A percentile compares a stretch with the other conserved stretches of the same genome.
Evolutionary conservation across 208 protist genomes (phyloP).

Genomic region (Strigomonas culicis): DNA sequence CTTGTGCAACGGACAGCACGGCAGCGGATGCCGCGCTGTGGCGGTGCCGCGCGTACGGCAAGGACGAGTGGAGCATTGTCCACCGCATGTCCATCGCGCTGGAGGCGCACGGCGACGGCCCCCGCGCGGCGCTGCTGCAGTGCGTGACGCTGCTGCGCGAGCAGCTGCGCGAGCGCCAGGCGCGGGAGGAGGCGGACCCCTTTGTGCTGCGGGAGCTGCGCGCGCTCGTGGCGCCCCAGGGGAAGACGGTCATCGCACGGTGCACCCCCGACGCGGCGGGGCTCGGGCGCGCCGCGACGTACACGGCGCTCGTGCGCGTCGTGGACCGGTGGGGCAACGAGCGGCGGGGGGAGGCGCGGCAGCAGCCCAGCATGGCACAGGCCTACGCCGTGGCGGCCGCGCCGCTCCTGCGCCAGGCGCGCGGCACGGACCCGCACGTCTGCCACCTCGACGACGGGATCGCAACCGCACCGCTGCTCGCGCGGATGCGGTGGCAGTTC

Average conservation of each 20-base stretch:
- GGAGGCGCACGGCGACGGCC: constrained; percentile 40
- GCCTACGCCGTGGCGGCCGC: not conserved
- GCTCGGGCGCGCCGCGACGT: not conserved
- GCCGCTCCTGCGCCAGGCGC: too few relatives aligned
- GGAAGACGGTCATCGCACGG: constrained; percentile 21
- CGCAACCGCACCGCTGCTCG: constrained; percentile 47
- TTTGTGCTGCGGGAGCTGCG: constrained; percentile 51
- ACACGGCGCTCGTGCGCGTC: too few relatives aligned
- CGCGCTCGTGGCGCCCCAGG: constrained; percentile 26
- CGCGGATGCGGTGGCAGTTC: constrained; percentile 81
- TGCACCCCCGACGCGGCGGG: constrained; percentile 11
- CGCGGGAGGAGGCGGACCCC: not conserved
- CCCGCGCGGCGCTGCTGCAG: constrained; percentile 53
- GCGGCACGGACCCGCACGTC: constrained; percentile 2
- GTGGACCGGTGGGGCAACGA: too few relatives aligned
- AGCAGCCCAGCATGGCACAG: too few relatives aligned
- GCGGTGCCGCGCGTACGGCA: constrained; percentile 80
- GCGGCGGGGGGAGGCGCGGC: too few relatives aligned
- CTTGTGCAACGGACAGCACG: not conserved
- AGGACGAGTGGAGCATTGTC: constrained; percentile 75
- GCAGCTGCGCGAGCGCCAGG: constrained; percentile 44
- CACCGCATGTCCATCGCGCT: constrained; percentile 39
- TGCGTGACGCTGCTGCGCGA: constrained; percentile 56
- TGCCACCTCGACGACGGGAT: constrained; percentile 14
- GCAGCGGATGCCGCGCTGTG: constrained; percentile 21